Base-by-base conservation (phyloP, 306 rosid species). In the Cucurbita moschata region DNA sequence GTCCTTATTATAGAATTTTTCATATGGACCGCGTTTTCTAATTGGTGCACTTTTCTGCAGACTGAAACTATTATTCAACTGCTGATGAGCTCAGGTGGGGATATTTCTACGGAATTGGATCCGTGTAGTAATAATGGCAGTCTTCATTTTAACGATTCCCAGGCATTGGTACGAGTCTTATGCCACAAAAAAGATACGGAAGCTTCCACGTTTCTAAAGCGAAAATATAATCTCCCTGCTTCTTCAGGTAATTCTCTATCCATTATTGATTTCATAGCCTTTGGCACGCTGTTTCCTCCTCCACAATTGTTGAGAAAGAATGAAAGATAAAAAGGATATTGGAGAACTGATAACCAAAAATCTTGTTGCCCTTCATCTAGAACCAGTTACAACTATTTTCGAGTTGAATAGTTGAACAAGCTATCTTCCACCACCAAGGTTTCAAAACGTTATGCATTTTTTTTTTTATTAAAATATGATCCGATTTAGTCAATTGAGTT, bases 131-230 rank as follows among this genome's bases (percentile, higher is more conserved):
- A 46, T 13, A 68, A 81, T 62, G 81, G 55, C 40, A 50, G 35
- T 30, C 55, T 44, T 38, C 69, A 56, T 11, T 72, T 85, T 38
- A 60, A 78, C 7, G 83, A 79, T 19, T 81, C 85, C 9, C 87
- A 83, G 62, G 80, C 84, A 30, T 75, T 83, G 53, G 73, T 86
- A 61, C 84, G 87, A 60, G 64, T 86, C 57, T 59, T 86, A 39
- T 86, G 87, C 81, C 89, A 86, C 86, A 83, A 83, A 78, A 86
- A 83, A 76, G 87, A 86, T 64, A 77, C 65, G 26, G 82, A 83
- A 73, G 87, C 89, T 79, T 86, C 87, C 50, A 67, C 40, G 58
- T 86, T 83, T 73, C 80, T 86, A 47, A 81, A 83, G 81, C 72
- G 78, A 47, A 77, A 79, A 26, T 86, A 83, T 81, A 82, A 83